These are phyloP conservation scores for Hypomyces rosellus DNA, from an alignment of 2,329 filamentous ascomycete genomes.

Conservation along the genomic window DNA sequence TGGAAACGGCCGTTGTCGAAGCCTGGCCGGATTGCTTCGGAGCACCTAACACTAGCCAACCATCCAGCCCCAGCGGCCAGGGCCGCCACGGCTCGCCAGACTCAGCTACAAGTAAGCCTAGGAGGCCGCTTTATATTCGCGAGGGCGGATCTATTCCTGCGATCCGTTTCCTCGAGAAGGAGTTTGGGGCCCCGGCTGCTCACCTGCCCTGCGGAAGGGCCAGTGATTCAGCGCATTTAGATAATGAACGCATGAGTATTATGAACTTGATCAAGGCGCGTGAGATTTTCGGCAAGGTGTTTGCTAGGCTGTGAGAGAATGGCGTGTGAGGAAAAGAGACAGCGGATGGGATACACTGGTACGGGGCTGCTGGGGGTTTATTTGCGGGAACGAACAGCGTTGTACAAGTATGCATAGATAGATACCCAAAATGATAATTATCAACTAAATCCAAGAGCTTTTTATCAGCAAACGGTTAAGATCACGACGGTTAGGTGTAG, in stretches of 20 bases:
- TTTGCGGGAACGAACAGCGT: not conserved
- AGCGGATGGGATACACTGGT: not conserved
- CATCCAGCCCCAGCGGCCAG: not conserved
- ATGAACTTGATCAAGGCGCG: constrained; percentile 85
- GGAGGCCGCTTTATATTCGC: constrained; percentile 81
- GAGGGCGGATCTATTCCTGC: constrained; percentile 94
- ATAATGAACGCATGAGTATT: constrained; percentile 87
- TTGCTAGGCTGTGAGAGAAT: constrained; percentile 54
- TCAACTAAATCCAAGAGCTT: too few relatives aligned
- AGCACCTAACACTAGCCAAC: not conserved
- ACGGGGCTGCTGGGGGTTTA: too few relatives aligned
- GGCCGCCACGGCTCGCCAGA: constrained; percentile 15
- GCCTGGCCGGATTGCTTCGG: constrained; percentile 65
- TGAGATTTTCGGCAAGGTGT: constrained; percentile 85
- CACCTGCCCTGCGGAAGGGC: constrained; percentile 93
- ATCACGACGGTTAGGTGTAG: too few relatives aligned
- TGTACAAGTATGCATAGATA: not conserved
- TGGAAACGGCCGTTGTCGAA: constrained; percentile 77
- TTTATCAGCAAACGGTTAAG: too few relatives aligned
- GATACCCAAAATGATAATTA: not conserved
- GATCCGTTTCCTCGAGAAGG: constrained; percentile 90
- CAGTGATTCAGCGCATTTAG: constrained; percentile 87
- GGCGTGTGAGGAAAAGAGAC: too few relatives aligned
- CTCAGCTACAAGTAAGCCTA: constrained; percentile 26
- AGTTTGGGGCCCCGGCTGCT: constrained; percentile 83